These are phyloP conservation scores for Trametes elegans DNA, from an alignment of 768 basidiomycete species.

Conservation along the genomic window DNA sequence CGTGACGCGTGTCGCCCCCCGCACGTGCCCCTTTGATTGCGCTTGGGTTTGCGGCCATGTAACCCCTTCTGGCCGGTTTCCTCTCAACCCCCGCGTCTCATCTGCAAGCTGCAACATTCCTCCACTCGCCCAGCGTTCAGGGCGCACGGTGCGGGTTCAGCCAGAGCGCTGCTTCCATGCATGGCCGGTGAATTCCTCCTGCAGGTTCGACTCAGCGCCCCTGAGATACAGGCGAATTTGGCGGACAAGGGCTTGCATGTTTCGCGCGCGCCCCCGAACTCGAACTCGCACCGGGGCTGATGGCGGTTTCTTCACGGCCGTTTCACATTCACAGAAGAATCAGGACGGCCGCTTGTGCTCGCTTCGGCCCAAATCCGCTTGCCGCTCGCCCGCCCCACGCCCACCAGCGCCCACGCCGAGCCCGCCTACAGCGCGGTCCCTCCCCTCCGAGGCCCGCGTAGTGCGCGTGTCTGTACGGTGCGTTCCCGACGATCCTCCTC, in stretches of 20 bases:
- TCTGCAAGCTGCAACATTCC: background rate
- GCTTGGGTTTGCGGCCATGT: background rate
- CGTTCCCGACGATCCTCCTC: background rate
- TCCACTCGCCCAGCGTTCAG: background rate
- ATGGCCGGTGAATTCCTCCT: no score
- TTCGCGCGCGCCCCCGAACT: no score
- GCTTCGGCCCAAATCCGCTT: background rate
- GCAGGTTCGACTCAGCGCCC: no score
- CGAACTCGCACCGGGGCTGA: no score
- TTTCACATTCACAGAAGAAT: slow-evolving; percentile 18
- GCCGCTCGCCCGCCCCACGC: background rate
- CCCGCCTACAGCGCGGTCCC: background rate
- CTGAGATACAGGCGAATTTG: no score
- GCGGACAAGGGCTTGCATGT: no score
- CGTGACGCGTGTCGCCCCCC: slow-evolving; percentile 4
- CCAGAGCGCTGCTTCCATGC: background rate
- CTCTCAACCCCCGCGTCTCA: background rate
- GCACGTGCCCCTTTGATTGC: slow-evolving; percentile 11
- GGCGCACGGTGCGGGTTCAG: background rate
- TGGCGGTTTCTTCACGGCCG: background rate
- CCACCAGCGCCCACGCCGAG: no score
- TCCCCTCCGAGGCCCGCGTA: background rate
- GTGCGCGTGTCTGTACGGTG: no score
- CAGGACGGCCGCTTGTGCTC: slow-evolving; percentile 4
- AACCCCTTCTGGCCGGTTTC: background rate